These are phyloP conservation scores for Ustilago trichophora DNA, from an alignment of 1,284 basidiomycete genomes.

Conservation along the genomic window DNA sequence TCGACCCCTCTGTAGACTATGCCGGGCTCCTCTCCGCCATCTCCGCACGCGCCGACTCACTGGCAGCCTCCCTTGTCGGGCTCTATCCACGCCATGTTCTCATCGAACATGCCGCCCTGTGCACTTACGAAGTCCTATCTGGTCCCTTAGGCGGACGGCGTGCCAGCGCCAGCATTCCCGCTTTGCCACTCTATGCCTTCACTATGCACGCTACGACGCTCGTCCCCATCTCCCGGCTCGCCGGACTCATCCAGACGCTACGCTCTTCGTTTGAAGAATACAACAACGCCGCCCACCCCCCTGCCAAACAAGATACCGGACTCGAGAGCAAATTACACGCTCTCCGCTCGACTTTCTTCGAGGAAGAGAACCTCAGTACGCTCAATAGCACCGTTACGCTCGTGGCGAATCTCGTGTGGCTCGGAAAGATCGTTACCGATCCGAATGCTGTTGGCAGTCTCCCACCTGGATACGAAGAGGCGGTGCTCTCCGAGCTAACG, in stretches of 20 bases:
- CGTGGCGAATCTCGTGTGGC: slow-evolving; percentile 42
- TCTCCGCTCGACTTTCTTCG: slow-evolving; percentile 16
- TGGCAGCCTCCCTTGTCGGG: slow-evolving; percentile 21
- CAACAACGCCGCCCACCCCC: not conserved
- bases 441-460: slow-evolving; percentile 6
- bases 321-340: slow-evolving; percentile 14
- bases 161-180: slow-evolving; percentile 1
- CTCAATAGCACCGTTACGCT: slow-evolving; percentile 43
- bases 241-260: slow-evolving; percentile 33
- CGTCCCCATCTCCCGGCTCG: slow-evolving; percentile 43
- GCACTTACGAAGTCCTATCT: slow-evolving; percentile 32
- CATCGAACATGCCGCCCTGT: slow-evolving; percentile 34
- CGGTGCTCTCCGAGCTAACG: slow-evolving; percentile 20
- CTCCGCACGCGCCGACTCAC: slow-evolving; percentile 10
- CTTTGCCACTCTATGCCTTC: slow-evolving; percentile 26
- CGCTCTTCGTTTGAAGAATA: slow-evolving; percentile 29
- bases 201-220: slow-evolving; percentile 33
- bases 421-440: slow-evolving; percentile 22
- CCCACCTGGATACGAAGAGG: slow-evolving; percentile 14
- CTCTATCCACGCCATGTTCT: slow-evolving; percentile 24
- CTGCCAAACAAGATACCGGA: slow-evolving; percentile 7
- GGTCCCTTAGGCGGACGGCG: slow-evolving; percentile 24
- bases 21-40: slow-evolving; percentile 20
- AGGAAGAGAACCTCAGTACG: slow-evolving; percentile 23
- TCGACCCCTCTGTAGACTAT: slow-evolving; percentile 30